Conservation (phyloP, 176 grass and related monocot genomes). For the Cenchrus americanus region DNA sequence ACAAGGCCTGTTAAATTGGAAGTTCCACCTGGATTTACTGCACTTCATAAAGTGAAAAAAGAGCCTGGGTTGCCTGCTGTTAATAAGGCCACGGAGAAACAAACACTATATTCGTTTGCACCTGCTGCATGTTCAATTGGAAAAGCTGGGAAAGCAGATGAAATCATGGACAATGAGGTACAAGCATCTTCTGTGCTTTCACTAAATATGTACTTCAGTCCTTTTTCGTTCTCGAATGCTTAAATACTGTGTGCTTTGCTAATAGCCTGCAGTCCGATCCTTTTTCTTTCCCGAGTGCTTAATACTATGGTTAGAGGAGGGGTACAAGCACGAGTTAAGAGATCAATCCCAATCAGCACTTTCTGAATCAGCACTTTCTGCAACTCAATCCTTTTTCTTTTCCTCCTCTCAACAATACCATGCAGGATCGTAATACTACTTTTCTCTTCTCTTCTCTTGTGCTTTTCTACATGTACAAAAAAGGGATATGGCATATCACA, state of each 20-base stretch:
- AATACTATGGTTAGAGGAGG: too few relatives aligned
- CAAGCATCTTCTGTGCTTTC: neutral
- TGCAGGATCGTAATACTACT: too few relatives aligned
- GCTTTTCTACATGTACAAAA: too few relatives aligned
- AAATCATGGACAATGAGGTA: conserved; percentile 41
- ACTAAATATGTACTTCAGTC: neutral
- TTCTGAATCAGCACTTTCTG: too few relatives aligned
- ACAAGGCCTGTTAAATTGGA: conserved; percentile 19
- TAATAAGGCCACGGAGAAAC: conserved; percentile 12
- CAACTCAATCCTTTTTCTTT: too few relatives aligned
- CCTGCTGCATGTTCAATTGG: neutral
- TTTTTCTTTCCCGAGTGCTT: neutral
- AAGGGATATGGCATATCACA: too few relatives aligned
- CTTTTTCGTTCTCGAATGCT: neutral
- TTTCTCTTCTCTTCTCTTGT: too few relatives aligned
- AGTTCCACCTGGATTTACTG: conserved; percentile 41
- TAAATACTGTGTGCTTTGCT: neutral
- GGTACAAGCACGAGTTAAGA: too few relatives aligned
- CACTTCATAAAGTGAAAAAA: conserved; percentile 29
- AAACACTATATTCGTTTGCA: neutral
- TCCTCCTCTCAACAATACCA: too few relatives aligned
- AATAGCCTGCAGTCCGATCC: neutral
- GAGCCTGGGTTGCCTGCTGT: neutral
- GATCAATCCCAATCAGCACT: too few relatives aligned
- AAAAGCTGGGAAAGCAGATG: conserved; percentile 24